Conservation (phyloP, 768 basidiomycete species). For the Lactarius tabidus region DNA sequence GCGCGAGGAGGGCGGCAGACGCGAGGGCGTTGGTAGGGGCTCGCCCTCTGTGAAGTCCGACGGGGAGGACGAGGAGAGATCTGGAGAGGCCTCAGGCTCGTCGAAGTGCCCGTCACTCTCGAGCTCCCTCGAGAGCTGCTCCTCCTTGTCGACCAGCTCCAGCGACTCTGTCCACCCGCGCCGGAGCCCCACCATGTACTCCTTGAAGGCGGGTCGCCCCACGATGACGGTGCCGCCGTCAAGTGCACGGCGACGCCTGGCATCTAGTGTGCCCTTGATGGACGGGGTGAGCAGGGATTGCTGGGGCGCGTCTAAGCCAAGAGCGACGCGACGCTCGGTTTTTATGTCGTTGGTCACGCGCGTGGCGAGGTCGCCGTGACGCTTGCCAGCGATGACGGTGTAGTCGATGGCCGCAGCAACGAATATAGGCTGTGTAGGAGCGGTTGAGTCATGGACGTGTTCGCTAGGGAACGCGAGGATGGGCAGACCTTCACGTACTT, state of each 20-base stretch:
- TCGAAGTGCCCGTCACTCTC: conserved; percentile 77
- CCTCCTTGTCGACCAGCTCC: conserved; percentile 65
- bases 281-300: conserved; percentile 45
- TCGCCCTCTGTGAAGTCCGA: conserved; percentile 33
- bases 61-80: conserved; percentile 9
- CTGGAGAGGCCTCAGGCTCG: conserved; percentile 46
- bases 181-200: conserved; percentile 85
- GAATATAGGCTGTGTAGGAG: conserved; percentile 68
- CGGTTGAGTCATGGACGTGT: conserved; percentile 17
- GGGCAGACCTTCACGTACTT: conserved; percentile 90
- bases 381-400: conserved; percentile 72
- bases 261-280: conserved; percentile 47
- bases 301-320: conserved; percentile 57
- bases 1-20: conserved; percentile 34
- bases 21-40: conserved; percentile 41
- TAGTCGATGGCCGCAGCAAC: conserved; percentile 95
- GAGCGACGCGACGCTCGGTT: conserved; percentile 58
- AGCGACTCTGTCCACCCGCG: conserved; percentile 79
- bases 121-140: conserved; percentile 59
- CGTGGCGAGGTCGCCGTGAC: conserved; percentile 81
- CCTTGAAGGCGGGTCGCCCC: conserved; percentile 89
- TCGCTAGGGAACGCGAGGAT: conserved; percentile 14
- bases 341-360: conserved; percentile 72
- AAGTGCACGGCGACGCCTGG: conserved; percentile 54
- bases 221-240: conserved; percentile 84